phyloP scores from a whole-genome alignment of 2,329 filamentous ascomycete genomes.

The Xylaria sp. region DNA sequence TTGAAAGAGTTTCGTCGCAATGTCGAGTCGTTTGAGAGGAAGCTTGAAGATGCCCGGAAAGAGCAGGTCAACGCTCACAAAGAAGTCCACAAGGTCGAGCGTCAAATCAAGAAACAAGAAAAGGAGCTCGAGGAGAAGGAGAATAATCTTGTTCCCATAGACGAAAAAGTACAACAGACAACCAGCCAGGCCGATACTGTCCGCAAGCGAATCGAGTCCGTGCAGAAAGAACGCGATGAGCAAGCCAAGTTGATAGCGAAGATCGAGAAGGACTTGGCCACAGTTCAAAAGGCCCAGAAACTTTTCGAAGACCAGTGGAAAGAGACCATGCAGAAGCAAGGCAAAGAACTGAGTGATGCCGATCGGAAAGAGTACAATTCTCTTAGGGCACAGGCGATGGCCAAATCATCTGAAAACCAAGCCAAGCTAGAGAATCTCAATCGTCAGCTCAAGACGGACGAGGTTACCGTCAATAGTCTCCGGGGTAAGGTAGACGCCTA shows the following conservation, averaged over 20 bases:
- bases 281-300: slow-evolving; percentile 88
- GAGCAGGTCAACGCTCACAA: slow-evolving; percentile 82
- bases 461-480: slow-evolving; percentile 88
- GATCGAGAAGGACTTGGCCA: slow-evolving; percentile 80
- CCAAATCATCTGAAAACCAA: slow-evolving; percentile 82
- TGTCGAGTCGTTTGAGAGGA: slow-evolving; percentile 83
- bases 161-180: slow-evolving; percentile 89
- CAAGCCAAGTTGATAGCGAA: slow-evolving; percentile 76
- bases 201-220: slow-evolving; percentile 73
- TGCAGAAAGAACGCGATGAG: slow-evolving; percentile 79
- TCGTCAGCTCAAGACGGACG: slow-evolving; percentile 89
- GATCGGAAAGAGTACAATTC: slow-evolving; percentile 91
- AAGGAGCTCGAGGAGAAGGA: slow-evolving; percentile 87
- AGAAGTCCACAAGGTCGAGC: slow-evolving; percentile 84
- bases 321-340: slow-evolving; percentile 85
- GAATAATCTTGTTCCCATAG: slow-evolving; percentile 85
- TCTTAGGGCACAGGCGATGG: slow-evolving; percentile 84
- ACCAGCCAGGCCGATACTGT: slow-evolving; percentile 75
- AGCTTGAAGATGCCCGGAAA: slow-evolving; percentile 81
- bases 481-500: slow-evolving; percentile 87
- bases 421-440: slow-evolving; percentile 85
- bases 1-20: slow-evolving; percentile 91
- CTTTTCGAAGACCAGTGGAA: slow-evolving; percentile 90
- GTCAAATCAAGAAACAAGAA: slow-evolving; percentile 84
- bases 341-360: slow-evolving; percentile 82